Base-by-base conservation (phyloP, 2,329 filamentous ascomycete genomes). In the Fusarium beomiforme region DNA sequence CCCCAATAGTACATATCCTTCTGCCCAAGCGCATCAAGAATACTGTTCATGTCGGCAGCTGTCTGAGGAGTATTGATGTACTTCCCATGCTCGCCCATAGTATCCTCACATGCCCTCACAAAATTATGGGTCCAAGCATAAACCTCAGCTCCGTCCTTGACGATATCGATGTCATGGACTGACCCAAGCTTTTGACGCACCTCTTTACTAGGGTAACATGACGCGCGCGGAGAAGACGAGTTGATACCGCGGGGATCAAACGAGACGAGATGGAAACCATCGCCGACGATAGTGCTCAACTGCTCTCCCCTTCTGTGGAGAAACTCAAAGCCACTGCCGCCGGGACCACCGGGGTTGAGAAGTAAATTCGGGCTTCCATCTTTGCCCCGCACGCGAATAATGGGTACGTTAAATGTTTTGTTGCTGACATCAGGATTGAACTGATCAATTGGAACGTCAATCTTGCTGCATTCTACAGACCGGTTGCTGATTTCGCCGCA, bases 21-120 rank as follows among this genome's bases (percentile, higher is more conserved):
- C 29, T 78, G 69, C 5, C 79, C 80, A 41, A 80, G 49, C 23
- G 77, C 83, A 53, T 85, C 82, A 2, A 86, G 75, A 31, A 86
- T 85, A 16, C 77, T 81, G 67, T 85, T 85, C 84, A 87, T 86
- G 64, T 87, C 85, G 34, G 85, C 83, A 13, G 84, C 85, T 2
- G 83, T 84, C 71, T 86, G 84, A 0, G 84, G 84, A 1, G 85
- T 86, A 60, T 86, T 85, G 63, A 86, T 76, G 64, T 86, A 85
- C 11, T 68, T 69, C 6, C 80, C 83, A 64, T 85, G 75, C 50
- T 84, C 83, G 1, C 83, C 84, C 79, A 82, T 83, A 3, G 76
- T 84, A 14, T 86, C 84, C 8, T 72, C 65, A 50, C 85, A 86
- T 0, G 82, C 81, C 14, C 75, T 77, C 6, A 79, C 84, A 51